Base-by-base conservation (phyloP, 2,329 filamentous ascomycete species). In the Penicillium janthinellum region DNA sequence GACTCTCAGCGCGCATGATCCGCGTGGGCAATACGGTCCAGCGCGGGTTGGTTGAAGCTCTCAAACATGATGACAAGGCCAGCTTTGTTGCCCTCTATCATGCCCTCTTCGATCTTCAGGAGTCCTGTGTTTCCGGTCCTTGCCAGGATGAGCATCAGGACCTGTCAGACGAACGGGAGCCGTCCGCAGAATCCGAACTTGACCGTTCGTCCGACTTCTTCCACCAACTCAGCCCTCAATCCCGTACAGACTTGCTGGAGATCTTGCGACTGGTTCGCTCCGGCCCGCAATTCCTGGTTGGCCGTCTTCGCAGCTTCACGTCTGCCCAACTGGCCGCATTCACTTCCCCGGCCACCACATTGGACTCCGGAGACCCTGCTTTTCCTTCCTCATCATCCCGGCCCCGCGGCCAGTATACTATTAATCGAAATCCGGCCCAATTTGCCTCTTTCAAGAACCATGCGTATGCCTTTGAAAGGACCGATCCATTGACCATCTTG, bases 241-340 rank as follows among this genome's bases (percentile, higher is more conserved):
- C 91, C 57, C 84, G 91, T 71, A 86, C 91, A 62, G 86, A 88
- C 45, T 86, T 97, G 60, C 74, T 97, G 59, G 86, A 87, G 63
- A 94, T 98, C 71, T 79, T 98, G 68, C 88, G 86, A 51, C 86
- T 91, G 75, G 85, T 97, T 63, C 88, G 94, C 68, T 92, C 90
- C 64, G 93, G 96, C 74, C 88, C 92, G 39, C 88, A 93, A 70
- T 98, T 96, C 77, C 77, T 99, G 75, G 91, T 94, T 70, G 88
- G 90, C 64, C 87, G 93, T 65, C 84, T 99, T 65, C 88, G 87
- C 73, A 87, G 86, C 69, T 82, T 99, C 66, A 88, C 88, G 57
- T 86, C 88, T 60, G 79, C 87, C 62, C 93, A 98, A 76, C 83
- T 97, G 56, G 86, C 88, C 67, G 84, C 88, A 57, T 83, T 99